Evolutionary conservation across 2,329 filamentous ascomycete genomes (phyloP), one percentile per base, ranked within the genome.

Genomic region (Cadophora sp.): DNA sequence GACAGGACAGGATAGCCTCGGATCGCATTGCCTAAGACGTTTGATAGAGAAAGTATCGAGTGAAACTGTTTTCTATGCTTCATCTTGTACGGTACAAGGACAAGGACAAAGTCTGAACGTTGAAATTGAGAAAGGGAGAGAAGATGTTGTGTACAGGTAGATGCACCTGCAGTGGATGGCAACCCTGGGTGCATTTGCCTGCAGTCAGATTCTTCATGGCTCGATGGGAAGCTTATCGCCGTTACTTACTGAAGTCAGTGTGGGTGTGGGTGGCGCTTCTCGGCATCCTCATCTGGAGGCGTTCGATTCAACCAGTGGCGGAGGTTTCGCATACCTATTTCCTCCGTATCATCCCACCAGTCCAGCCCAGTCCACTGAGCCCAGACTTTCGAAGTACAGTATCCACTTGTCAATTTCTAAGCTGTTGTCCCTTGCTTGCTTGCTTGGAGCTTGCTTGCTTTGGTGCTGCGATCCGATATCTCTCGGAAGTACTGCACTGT

Each of bases 211-310:
- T 56, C 33, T 27, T 41, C 20, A 16, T 41, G 16, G 20, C n/a
- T n/a, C n/a, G 20, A 13, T 24, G 16, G 20, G 33, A 41, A 41
- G 20, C 33, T 43, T 39, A 24, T 58, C 55, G 36, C 20, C 13
- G 55, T 53, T 18, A 53, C 36, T 11, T 11, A 39, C 55, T 56
- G 55, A 58, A 39, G 36, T 43, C 55, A 41, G 55, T 58, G 33
- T n/a, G 27, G 27, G n/a, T 22, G n/a, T 48, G n/a, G 45, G 45
- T 41, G 55, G 36, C 20, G 55, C n/a, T 36, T 43, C 20, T 43
- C 55, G 33, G 20, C 55, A 22, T 39, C 36, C 20, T 58, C 55
- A 58, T 58, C 36, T 58, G 55, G 55, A 58, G 55, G 55, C 36
- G 33, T 58, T 43, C 33, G 36, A 30, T 30, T 30, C 22, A 20